phyloP scores from a whole-genome alignment of 2,329 filamentous ascomycete species.

The Juglanconis sp. region DNA sequence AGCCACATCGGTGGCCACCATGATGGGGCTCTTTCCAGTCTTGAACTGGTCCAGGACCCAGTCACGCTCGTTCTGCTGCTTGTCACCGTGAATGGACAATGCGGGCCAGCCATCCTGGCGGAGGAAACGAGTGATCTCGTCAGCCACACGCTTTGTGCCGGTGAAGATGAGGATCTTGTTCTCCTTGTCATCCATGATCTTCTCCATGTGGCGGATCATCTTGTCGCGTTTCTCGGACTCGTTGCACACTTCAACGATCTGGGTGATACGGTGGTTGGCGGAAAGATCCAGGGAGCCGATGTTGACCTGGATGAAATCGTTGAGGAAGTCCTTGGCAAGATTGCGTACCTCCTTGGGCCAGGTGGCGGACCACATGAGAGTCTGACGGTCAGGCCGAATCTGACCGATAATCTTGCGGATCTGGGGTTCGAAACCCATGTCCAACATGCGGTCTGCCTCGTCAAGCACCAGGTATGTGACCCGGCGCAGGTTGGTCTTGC shows the following conservation, averaged over 20 bases:
- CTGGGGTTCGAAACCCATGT: slow-evolving; percentile 99
- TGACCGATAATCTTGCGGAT: slow-evolving; percentile 98
- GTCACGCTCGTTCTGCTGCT: slow-evolving; percentile 98
- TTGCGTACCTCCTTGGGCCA: slow-evolving; percentile 98
- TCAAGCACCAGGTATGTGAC: slow-evolving; percentile 98
- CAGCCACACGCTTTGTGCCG: slow-evolving; percentile 88
- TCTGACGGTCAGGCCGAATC: slow-evolving; percentile 97
- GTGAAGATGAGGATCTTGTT: slow-evolving; percentile 98
- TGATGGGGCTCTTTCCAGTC: slow-evolving; percentile 98
- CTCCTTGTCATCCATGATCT: slow-evolving; percentile 92
- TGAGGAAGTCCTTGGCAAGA: slow-evolving; percentile 84
- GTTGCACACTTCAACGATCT: slow-evolving; percentile 92
- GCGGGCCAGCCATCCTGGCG: slow-evolving; percentile 98
- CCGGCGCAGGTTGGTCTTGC: slow-evolving; percentile 95
- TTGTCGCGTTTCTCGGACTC: slow-evolving; percentile 97
- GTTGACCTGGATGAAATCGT: slow-evolving; percentile 98
- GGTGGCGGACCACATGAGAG: slow-evolving; percentile 99
- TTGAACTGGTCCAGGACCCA: slow-evolving; percentile 99
- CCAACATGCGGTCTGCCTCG: slow-evolving; percentile 98
- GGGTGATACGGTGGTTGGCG: slow-evolving; percentile 96
- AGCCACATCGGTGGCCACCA: slow-evolving; percentile 99
- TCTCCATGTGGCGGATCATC: slow-evolving; percentile 97
- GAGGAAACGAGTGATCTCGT: slow-evolving; percentile 95
- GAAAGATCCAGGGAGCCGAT: slow-evolving; percentile 94
- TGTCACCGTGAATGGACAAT: slow-evolving; percentile 97